phyloP scores from a whole-genome alignment of 2,329 filamentous ascomycete species.

The Aspergillus puulaauensis region DNA sequence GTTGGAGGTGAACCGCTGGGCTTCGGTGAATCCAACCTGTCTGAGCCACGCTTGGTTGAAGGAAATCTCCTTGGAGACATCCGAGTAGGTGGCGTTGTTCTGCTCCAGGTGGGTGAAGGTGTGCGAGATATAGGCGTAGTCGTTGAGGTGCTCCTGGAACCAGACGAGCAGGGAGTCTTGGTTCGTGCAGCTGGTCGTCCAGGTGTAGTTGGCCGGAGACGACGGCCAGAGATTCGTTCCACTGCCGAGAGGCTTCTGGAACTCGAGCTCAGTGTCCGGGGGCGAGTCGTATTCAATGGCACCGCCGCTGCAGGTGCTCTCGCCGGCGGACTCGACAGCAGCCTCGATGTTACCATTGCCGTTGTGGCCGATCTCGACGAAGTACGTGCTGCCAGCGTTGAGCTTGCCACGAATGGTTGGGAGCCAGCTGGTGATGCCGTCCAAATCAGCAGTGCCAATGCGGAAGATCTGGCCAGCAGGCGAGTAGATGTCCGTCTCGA shows the following conservation, averaged over 20 bases:
- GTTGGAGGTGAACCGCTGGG: constrained; percentile 50
- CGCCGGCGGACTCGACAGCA: constrained; percentile 25
- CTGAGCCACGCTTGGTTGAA: constrained; percentile 62
- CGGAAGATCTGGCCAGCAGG: constrained; percentile 53
- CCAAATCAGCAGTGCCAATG: constrained; percentile 48
- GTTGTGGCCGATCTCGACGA: constrained; percentile 57
- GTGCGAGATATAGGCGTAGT: constrained; percentile 61
- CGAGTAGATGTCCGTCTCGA: constrained; percentile 52
- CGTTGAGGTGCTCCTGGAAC: constrained; percentile 52
- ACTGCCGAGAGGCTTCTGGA: constrained; percentile 51
- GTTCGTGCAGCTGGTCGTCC: constrained; percentile 51
- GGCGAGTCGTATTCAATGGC: constrained; percentile 49
- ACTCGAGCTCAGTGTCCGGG: constrained; percentile 50
- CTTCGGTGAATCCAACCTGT: constrained; percentile 51
- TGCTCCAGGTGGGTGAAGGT: constrained; percentile 62
- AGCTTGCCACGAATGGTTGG: constrained; percentile 47
- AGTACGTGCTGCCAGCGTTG: constrained; percentile 53
- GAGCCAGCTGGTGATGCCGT: constrained; percentile 45
- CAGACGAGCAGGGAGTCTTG: constrained; percentile 54
- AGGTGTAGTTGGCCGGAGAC: constrained; percentile 47
- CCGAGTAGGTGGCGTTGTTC: constrained; percentile 60
- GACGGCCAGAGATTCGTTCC: constrained; percentile 52
- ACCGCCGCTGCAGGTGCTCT: constrained; percentile 29
- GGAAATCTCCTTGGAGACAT: constrained; percentile 57
- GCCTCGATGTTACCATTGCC: constrained; percentile 54